Evolutionary conservation across 441 rosid species (phyloP), one percentile per base, ranked within the genome.

Genomic region (Macaranga tanarius): DNA sequence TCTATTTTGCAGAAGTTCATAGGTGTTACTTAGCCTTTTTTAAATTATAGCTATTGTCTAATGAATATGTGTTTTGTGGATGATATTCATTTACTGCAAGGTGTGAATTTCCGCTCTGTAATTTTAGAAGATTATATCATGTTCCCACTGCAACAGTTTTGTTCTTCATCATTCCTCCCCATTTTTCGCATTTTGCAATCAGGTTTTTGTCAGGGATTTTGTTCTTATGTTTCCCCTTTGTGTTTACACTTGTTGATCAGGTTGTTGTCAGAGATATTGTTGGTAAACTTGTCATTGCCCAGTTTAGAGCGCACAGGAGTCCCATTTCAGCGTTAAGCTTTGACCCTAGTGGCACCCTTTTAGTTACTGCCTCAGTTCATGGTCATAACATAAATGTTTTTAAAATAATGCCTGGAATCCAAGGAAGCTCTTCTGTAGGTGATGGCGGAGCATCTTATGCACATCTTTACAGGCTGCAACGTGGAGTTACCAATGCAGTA

Each of bases 401-500:
- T 77, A 89, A 84, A 75, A 89, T 95, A 76, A 84, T 87, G 88
- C 97, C 97, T 31, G 87, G 79, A 70, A 65, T 70, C 61, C 73
- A 40, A 57, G 87, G 85, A 76, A 76, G 79, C 79, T 72, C 85
- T 28, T 73, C 87, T 28, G 68, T 82, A 23, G 77, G 82, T 47
- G 84, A 77, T 65, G 77, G 72, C 69, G 83, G 70, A 51, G 47
- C 83, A 69, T 79, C 97, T 47, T 86, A 81, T 77, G 80, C 82
- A 38, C 99, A 95, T 84, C 87, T 95, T 59, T 95, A 87, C 85
- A 81, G 85, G 88, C 89, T 95, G 73, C 97, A 92, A 69, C 97
- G 99, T 70, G 99, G 99, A 78, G 81, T 95, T 34, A 95, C 99
- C 26, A 87, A 92, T 82, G 99, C 99, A 20, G 99, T 95, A 91